Base-by-base conservation (phyloP, 2,329 filamentous ascomycete genomes). In the Cercospora zeina region DNA sequence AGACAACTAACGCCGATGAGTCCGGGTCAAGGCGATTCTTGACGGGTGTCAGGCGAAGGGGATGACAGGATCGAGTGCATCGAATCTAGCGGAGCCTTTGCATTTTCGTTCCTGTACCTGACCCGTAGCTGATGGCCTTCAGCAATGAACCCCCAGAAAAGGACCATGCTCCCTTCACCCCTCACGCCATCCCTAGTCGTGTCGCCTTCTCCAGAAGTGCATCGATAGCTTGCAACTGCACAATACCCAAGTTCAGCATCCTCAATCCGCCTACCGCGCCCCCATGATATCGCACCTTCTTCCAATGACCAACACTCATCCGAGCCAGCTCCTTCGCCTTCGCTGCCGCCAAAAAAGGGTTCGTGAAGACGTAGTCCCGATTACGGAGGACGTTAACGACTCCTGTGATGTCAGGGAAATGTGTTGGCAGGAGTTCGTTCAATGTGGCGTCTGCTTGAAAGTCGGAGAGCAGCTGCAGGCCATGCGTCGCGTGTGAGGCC, bases 321-420 rank as follows among this genome's bases (percentile, higher is more conserved):
- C 37, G 19, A 30, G 21, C 37, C 2, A 56, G 54, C 54, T 56
- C 34, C 24, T 31, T 39, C 9, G 54, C 54, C 27, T 56, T 56
- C 9, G 54, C 33, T 14, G 54, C 54, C n/a, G 54, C 54, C 2
- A 39, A 27, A 36, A 56, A 56, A 10, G 54, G 54, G 11, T 56
- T 42, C 14, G 54, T 42, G 54, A 56, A 56, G 21, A 19, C 11
- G 36, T 42, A 56, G 37, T 56, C 54, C 27, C 54, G 37, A 13
- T 42, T 56, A 3, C 16, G 36, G 2, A 42, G 2, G n/a, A 42
- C 54, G 8, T 39, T 42, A 14, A 39, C 54, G 19, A 56, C 54
- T 24, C 54, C 54, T 30, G 36, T 42, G 9, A 42, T 45, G 14
- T 16, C 27, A 8, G 54, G 34, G 7, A 56, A 56, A 7, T 56